Conservation (phyloP, 2,329 filamentous ascomycete species). For the Penicillium expansum region DNA sequence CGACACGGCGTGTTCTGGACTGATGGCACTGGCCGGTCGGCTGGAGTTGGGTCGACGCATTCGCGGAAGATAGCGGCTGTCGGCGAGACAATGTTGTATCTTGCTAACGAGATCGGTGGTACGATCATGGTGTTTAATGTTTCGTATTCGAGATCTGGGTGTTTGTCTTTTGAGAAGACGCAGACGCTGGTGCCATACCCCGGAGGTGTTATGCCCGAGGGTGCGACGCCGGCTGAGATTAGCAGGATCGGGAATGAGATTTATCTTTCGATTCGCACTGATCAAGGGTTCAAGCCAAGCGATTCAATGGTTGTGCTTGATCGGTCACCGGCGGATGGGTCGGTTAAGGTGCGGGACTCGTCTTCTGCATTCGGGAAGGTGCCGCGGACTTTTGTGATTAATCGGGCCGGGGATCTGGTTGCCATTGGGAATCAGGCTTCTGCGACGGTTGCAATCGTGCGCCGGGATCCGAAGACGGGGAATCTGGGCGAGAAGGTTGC, state of each 20-base stretch:
- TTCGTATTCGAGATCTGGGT: constrained; percentile 30
- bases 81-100: constrained; percentile 32
- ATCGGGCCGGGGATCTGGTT: constrained; percentile 60
- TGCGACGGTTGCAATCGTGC: constrained; percentile 59
- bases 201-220: constrained; percentile 23
- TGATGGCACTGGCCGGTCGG: constrained; percentile 3
- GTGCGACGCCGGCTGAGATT: constrained; percentile 30
- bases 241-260: constrained; percentile 20
- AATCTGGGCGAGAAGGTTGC: constrained; percentile 49
- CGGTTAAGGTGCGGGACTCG: constrained; percentile 55
- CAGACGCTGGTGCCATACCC: constrained; percentile 30
- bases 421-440: constrained; percentile 65
- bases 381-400: constrained; percentile 68
- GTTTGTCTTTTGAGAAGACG: constrained; percentile 23
- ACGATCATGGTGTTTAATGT: constrained; percentile 50
- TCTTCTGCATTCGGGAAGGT: constrained; percentile 62
- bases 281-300: constrained; percentile 26
- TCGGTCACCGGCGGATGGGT: constrained; percentile 57
- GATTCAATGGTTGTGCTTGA: constrained; percentile 33
- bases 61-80: constrained; percentile 15
- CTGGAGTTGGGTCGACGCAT: constrained; percentile 2
- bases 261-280: constrained; percentile 35
- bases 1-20: constrained; percentile 61
- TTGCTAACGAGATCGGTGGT: constrained; percentile 60
- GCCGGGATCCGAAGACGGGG: constrained; percentile 60